Base-by-base conservation (phyloP, 108 stramenopile genomes). In the Epithemia pelagica region DNA sequence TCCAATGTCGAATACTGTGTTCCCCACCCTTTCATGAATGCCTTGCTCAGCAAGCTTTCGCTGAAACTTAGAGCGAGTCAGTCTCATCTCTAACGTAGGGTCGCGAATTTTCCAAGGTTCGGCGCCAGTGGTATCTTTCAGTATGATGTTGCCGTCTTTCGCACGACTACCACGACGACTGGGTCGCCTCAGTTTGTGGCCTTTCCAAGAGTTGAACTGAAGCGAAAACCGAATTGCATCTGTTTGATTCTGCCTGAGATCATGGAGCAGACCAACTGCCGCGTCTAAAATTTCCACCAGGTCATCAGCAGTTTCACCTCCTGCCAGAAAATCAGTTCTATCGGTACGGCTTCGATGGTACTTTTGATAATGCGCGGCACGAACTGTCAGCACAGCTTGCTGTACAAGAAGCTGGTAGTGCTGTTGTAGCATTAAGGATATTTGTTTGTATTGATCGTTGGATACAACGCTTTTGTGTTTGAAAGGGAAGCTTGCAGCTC, bases 221-320 rank as follows among this genome's bases (percentile, higher is more conserved):
- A 93, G 82, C 33, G 80, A 78, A 55, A 81, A 78, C 24, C 89
- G 78, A 57, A 93, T 88, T 22, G 87, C 87, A 80, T 94, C 89
- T 76, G 89, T 90, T 59, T 89, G 88, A 63, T 90, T 83, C 76
- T 92, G 85, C 74, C 90, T 89, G 58, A 94, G 74, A 78, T 94
- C 92, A 69, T 94, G 92, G 32, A 94, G 63, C 89, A 94, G 89
- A 30, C 86, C 84, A 22, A 90, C 89, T 20, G 92, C 86, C 19
- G 81, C 74, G 66, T 94, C 89, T 28, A 94, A 70, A 46, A 88
- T 83, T 61, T 89, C 84, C 26, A 83, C 82, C 62, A 94, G 74
- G 70, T 94, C 92, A 23, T 85, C 85, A 27, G 81, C 77, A 26
- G 78, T 75, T 75, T 93, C 91, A 0, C 72, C 63, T 60, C 54